phyloP scores from a whole-genome alignment of 1,284 basidiomycete species.

The Cutaneotrichosporon sp. region DNA sequence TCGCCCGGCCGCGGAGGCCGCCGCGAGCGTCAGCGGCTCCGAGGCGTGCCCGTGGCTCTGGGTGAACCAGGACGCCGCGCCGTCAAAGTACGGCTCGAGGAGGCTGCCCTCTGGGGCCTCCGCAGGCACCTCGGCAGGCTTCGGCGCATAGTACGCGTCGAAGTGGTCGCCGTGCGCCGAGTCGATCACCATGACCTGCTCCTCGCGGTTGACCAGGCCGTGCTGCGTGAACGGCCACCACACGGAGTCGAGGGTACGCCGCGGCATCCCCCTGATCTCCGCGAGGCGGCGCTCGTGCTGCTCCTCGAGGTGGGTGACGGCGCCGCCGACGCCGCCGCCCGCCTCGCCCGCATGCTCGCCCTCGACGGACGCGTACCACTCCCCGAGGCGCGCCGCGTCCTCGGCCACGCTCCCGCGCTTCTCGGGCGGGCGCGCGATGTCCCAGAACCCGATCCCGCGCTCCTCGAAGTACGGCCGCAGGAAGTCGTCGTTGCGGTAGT shows the following conservation, averaged over 20 bases:
- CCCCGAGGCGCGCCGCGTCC: conserved; percentile 63
- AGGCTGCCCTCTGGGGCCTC: conserved; percentile 42
- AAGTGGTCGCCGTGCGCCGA: conserved; percentile 88
- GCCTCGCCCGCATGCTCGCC: neutral
- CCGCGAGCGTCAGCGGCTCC: conserved; percentile 76
- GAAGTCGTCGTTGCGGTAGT: conserved; percentile 86
- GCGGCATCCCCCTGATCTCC: conserved; percentile 75
- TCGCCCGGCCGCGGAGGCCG: conserved; percentile 83
- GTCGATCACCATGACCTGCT: conserved; percentile 86
- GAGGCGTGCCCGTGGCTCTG: conserved; percentile 86
- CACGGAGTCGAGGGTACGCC: conserved; percentile 71
- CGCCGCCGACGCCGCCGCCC: conserved; percentile 56
- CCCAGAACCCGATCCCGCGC: conserved; percentile 53
- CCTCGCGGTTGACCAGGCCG: conserved; percentile 62
- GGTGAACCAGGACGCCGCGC: conserved; percentile 98
- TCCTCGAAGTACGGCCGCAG: conserved; percentile 75
- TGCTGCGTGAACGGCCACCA: conserved; percentile 99
- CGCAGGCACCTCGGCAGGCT: too few species aligned
- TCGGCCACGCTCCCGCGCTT: conserved; percentile 60
- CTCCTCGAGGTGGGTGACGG: conserved; percentile 65
- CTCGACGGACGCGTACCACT: conserved; percentile 65
- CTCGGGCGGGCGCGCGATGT: conserved; percentile 43
- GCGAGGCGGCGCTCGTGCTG: conserved; percentile 66
- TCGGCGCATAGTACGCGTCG: conserved; percentile 62
- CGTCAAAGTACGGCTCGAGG: conserved; percentile 76